These are phyloP conservation scores for Nemania abortiva DNA, from an alignment of 2,329 filamentous ascomycete species.

Conservation along the genomic window DNA sequence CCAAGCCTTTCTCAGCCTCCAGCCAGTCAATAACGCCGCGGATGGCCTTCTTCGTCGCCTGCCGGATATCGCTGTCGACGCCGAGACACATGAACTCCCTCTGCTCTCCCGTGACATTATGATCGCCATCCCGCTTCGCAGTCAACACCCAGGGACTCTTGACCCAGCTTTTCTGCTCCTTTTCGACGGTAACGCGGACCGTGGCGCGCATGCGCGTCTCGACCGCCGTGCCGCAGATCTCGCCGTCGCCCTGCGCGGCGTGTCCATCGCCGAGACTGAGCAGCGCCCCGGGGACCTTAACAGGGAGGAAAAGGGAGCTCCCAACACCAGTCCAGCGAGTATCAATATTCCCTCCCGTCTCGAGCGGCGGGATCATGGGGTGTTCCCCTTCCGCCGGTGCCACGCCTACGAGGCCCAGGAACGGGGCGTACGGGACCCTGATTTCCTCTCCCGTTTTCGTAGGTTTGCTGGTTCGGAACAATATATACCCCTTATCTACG, in stretches of 20 bases:
- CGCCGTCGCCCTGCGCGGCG: slow-evolving; percentile 29
- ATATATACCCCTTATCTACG: slow-evolving; percentile 53
- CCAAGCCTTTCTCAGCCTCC: slow-evolving; percentile 58
- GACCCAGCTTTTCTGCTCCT: slow-evolving; percentile 57
- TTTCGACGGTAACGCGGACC: slow-evolving; percentile 60
- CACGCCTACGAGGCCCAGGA: slow-evolving; percentile 65
- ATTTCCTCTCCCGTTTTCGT: slow-evolving; percentile 62
- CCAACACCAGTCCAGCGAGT: slow-evolving; percentile 63
- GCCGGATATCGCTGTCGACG: slow-evolving; percentile 59
- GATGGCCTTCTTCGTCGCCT: slow-evolving; percentile 63
- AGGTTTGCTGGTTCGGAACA: slow-evolving; percentile 55
- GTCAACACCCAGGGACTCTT: slow-evolving; percentile 62
- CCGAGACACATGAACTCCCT: slow-evolving; percentile 62
- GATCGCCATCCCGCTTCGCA: not conserved
- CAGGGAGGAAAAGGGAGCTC: slow-evolving; percentile 55
- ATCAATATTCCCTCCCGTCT: slow-evolving; percentile 67
- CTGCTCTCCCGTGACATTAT: slow-evolving; percentile 34
- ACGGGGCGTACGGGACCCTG: slow-evolving; percentile 62
- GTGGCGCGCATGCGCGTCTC: slow-evolving; percentile 65
- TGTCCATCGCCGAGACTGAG: slow-evolving; percentile 68
- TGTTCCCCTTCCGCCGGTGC: slow-evolving; percentile 61
- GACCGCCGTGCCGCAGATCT: slow-evolving; percentile 67
- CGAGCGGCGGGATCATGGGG: slow-evolving; percentile 63
- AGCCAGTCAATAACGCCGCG: slow-evolving; percentile 63
- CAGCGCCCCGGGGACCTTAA: slow-evolving; percentile 59